These are phyloP conservation scores for Malassezia pachydermatis DNA, from an alignment of 1,284 basidiomycete species.

Conservation along the genomic window DNA sequence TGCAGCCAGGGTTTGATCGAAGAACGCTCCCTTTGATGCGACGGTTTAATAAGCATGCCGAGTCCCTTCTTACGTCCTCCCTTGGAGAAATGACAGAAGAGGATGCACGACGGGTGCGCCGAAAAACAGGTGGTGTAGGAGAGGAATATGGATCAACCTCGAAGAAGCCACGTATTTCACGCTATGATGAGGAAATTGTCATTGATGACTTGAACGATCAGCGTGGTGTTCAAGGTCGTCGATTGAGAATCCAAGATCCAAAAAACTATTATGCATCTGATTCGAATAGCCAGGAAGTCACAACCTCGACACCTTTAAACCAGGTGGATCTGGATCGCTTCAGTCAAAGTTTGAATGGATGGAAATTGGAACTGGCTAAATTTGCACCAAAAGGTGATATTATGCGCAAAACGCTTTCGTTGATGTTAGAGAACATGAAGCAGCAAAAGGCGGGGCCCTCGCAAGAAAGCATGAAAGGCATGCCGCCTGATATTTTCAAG, in stretches of 20 bases:
- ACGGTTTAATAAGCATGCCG: conserved; percentile 94
- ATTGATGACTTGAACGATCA: conserved; percentile 72
- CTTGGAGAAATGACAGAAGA: conserved; percentile 37
- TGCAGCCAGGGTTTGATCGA: conserved; percentile 83
- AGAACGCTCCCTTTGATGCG: conserved; percentile 82
- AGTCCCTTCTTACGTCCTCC: conserved; percentile 62
- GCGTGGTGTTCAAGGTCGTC: conserved; percentile 58
- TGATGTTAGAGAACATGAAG: conserved; percentile 19
- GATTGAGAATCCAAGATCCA: conserved; percentile 60
- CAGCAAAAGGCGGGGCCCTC: conserved; percentile 4
- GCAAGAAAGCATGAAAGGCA: conserved; percentile 24
- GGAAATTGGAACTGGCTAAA: conserved; percentile 4
- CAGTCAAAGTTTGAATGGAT: neutral
- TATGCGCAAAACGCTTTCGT: conserved; percentile 5
- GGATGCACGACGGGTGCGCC: conserved; percentile 21
- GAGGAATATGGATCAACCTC: conserved; percentile 28
- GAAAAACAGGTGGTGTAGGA: conserved; percentile 35
- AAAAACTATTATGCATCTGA: conserved; percentile 30
- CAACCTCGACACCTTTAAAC: neutral
- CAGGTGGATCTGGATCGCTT: neutral
- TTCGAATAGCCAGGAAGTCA: conserved; percentile 2
- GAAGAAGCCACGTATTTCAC: neutral
- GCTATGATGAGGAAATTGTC: conserved; percentile 63
- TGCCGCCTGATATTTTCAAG: conserved; percentile 66
- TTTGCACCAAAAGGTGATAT: neutral